Percentiles rank a stretch among this genome's conserved stretches.
These are phyloP conservation scores for Candida tunisiensis DNA, from an alignment of 1,139 yeast species.

Conservation along the genomic window DNA sequence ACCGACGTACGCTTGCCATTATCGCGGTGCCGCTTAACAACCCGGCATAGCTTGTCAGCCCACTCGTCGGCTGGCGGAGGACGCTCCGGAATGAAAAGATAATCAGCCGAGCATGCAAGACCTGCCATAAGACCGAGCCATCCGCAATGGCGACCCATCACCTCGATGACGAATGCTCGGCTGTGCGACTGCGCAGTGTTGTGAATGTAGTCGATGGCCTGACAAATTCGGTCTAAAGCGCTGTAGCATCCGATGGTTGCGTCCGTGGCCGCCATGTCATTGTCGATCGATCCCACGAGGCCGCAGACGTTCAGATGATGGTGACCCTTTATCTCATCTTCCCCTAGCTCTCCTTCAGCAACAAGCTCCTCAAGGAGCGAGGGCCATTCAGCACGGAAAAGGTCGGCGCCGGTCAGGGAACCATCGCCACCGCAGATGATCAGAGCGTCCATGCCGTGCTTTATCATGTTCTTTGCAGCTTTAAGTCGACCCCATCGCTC, in stretches of 20 bases:
- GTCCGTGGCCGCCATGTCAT: constrained; percentile 94
- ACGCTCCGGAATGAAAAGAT: constrained; percentile 81
- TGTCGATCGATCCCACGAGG: constrained; percentile 90
- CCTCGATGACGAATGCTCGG: constrained; percentile 94
- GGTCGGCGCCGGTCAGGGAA: constrained; percentile 91
- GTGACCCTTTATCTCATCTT: constrained; percentile 40
- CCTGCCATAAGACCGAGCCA: constrained; percentile 98
- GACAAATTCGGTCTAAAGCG: constrained; percentile 83
- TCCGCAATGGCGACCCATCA: constrained; percentile 99
- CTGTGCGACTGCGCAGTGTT: constrained; percentile 96
- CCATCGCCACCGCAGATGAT: constrained; percentile 99
- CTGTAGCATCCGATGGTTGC: constrained; percentile 95
- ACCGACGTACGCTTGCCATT: constrained; percentile 89
- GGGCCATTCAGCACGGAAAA: constrained; percentile 92
- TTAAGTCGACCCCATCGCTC: constrained; percentile 69
- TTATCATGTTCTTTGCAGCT: constrained; percentile 74
- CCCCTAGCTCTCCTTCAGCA: constrained; percentile 33
- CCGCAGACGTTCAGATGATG: constrained; percentile 80
- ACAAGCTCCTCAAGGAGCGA: constrained; percentile 57
- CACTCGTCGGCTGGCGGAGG: constrained; percentile 54
- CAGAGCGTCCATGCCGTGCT: constrained; percentile 83
- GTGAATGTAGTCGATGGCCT: constrained; percentile 87
- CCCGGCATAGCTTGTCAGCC: constrained; percentile 43
- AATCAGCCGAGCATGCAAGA: constrained; percentile 89
- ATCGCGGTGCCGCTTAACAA: constrained; percentile 63